Evolutionary conservation across 2,329 filamentous ascomycete genomes (phyloP), one percentile per base, ranked within the genome.

Genomic region (Ramichloridium luteum): DNA sequence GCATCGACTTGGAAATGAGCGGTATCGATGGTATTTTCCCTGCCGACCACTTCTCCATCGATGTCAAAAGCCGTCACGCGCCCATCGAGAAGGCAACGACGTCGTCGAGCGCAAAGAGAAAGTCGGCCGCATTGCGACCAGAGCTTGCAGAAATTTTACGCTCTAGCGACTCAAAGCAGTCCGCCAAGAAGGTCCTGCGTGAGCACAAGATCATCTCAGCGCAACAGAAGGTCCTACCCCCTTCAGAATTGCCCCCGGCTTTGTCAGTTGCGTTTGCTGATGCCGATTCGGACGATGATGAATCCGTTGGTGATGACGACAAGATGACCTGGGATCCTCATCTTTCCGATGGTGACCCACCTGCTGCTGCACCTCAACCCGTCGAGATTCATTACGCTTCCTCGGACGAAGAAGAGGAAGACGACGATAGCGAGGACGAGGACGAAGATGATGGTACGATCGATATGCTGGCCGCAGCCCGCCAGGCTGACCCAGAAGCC

Each of bases 161-260:
- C 20, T 23, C 20, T n/a, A n/a, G n/a, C 8, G 8, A n/a, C 8
- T 8, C 20, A 23, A 8, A 23, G 20, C 20, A n/a, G 8, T n/a
- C 20, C 8, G 20, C 36, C 27, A 27, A 45, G 27, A 17, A 13
- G 13, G 36, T 30, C 70, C 62, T 93, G 75, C 35, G 70, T 55
- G 13, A 92, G 60, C 13, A 23, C 20, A 8, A 86, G 65, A 48
- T 77, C 64, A 25, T 78, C 59, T 42, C 83, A 64, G 35, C 80
- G 60, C 39, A 88, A 69, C 35, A 78, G 65, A 30, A 88, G 60
- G 30, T 88, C 65, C 28, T 66, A 5, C 58, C 59, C 0, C 60
- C 53, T 9, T 65, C 63, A 0, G 34, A 43, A 5, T 52, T 67
- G 1, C 64, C 64, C 2, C 59, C 60, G 1, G 56, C 63, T 1